Evolutionary conservation across 306 rosid species (phyloP).

Genomic region (Cicer pinnatifidum): DNA sequence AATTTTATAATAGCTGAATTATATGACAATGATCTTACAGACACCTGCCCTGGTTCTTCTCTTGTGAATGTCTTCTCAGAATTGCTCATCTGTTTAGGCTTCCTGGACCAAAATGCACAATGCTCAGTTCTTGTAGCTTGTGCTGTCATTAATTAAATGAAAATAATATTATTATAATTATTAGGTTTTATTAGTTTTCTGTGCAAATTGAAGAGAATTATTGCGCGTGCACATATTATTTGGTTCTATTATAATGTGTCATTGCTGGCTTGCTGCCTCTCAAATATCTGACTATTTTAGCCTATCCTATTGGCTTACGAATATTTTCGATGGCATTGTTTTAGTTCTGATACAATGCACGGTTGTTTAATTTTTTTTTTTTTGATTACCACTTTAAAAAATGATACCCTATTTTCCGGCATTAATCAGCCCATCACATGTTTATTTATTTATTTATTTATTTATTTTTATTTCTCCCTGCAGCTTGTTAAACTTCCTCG

Average conservation of each 20-base stretch:
- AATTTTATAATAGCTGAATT: not conserved
- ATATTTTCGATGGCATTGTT: constrained; percentile 33
- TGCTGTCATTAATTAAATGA: constrained; percentile 23
- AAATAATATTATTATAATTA: no score
- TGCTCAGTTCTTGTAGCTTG: constrained; percentile 17
- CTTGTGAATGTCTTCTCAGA: constrained; percentile 14
- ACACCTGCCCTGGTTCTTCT: constrained; percentile 25
- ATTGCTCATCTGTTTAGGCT: constrained; percentile 19
- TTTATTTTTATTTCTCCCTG: constrained; percentile 44
- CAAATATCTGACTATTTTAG: constrained; percentile 20
- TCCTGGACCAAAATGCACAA: constrained; percentile 24
- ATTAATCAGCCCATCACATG: constrained; percentile 20
- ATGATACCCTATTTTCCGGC: constrained; percentile 1
- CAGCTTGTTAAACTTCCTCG: constrained; percentile 98
- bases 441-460: constrained; percentile 38
- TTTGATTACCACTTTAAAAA: constrained; percentile 26
- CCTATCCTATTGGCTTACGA: constrained; percentile 27
- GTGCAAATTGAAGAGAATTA: constrained; percentile 14
- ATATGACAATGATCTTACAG: constrained; percentile 14
- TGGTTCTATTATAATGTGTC: constrained; percentile 15
- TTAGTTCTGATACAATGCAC: constrained; percentile 25
- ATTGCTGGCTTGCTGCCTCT: not conserved
- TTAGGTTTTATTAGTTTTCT: constrained; percentile 8
- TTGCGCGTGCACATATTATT: not conserved
- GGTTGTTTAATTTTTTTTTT: constrained; percentile 13